Evolutionary conservation across 805 yeast species (phyloP).

Genomic region (Blastobotrys americana): DNA sequence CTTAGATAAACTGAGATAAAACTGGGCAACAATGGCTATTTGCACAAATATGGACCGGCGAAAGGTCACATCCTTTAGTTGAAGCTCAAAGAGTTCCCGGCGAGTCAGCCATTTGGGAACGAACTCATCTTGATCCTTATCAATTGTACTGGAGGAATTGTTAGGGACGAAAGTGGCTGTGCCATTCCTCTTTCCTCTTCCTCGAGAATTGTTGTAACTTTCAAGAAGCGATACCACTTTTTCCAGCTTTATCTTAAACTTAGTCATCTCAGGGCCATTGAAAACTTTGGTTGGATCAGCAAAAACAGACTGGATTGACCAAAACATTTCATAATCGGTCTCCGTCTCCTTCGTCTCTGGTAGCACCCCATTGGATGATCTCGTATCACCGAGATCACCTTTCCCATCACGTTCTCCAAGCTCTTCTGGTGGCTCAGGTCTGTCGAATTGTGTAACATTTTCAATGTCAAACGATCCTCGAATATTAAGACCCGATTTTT

Average conservation of each 20-base stretch:
- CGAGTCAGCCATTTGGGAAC: slow-evolving; percentile 34
- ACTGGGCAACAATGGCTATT: slow-evolving; percentile 25
- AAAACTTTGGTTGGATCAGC: slow-evolving; percentile 24
- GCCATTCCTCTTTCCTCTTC: background rate
- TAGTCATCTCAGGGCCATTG: slow-evolving; percentile 6
- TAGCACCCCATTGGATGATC: slow-evolving; percentile 1
- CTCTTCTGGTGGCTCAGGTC: slow-evolving; percentile 1
- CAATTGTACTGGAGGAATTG: background rate
- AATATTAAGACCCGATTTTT: slow-evolving; percentile 32
- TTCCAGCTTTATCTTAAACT: slow-evolving; percentile 14
- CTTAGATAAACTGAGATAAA: slow-evolving; percentile 19
- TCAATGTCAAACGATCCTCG: slow-evolving; percentile 31
- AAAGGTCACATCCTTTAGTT: slow-evolving; percentile 28
- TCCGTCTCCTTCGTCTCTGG: background rate
- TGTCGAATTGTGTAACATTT: slow-evolving; percentile 27
- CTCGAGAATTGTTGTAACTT: background rate
- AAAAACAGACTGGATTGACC: slow-evolving; percentile 28
- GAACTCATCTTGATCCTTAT: slow-evolving; percentile 12
- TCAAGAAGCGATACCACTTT: slow-evolving; percentile 14
- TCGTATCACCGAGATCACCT: slow-evolving; percentile 1
- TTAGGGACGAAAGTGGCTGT: background rate
- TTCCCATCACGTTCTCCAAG: slow-evolving; percentile 2
- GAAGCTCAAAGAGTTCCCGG: slow-evolving; percentile 27
- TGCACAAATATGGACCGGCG: slow-evolving; percentile 26
- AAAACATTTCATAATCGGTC: slow-evolving; percentile 23